phyloP scores from a whole-genome alignment of 441 rosid genomes.

The Breynia disticha region DNA sequence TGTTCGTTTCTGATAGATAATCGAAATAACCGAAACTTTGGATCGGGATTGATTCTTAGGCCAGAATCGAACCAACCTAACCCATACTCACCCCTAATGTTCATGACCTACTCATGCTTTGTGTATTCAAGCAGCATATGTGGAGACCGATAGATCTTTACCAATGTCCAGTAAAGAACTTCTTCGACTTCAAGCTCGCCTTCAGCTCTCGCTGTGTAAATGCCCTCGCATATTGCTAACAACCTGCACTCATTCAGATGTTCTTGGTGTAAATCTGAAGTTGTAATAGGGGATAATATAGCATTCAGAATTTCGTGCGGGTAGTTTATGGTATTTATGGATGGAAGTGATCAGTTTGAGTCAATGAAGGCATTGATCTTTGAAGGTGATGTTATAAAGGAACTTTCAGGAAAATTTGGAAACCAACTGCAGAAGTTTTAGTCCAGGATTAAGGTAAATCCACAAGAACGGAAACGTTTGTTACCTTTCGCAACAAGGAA shows the following conservation, averaged over 20 bases:
- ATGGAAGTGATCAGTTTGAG: no score
- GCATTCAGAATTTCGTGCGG: background rate
- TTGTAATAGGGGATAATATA: background rate
- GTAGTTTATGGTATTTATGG: no score
- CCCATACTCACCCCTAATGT: no score
- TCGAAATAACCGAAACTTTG: no score
- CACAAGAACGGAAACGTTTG: background rate
- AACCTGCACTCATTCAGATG: slow-evolving; percentile 38
- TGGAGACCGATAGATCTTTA: slow-evolving; percentile 92
- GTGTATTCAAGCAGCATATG: slow-evolving; percentile 95
- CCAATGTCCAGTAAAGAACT: slow-evolving; percentile 92
- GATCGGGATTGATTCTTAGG: no score
- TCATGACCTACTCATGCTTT: slow-evolving; percentile 33
- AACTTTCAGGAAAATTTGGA: no score
- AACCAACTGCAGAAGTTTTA: background rate
- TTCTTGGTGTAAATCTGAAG: no score
- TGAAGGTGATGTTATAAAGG: no score
- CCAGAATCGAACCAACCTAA: no score
- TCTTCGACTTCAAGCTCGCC: slow-evolving; percentile 96
- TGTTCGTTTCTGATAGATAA: no score
- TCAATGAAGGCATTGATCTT: no score
- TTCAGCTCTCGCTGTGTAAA: slow-evolving; percentile 94
- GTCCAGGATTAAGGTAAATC: background rate
- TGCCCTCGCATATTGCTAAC: slow-evolving; percentile 93
- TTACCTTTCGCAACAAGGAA: slow-evolving; percentile 95